These are phyloP conservation scores for Suillus cothurnatus DNA, from an alignment of 768 basidiomycete genomes.

Conservation along the genomic window DNA sequence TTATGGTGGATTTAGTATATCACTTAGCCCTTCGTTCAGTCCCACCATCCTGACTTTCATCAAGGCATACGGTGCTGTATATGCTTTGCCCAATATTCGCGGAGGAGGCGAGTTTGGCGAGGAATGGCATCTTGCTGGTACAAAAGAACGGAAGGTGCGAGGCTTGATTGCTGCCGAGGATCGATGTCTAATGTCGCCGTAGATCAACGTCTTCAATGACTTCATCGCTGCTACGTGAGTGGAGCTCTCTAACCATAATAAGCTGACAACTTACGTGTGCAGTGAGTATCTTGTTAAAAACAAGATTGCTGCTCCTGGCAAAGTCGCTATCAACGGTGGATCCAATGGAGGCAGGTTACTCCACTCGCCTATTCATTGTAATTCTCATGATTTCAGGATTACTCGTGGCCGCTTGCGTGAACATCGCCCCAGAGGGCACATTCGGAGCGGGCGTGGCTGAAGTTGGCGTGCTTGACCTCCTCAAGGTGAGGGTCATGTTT, in stretches of 20 bases:
- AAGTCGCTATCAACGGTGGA: slow-evolving; percentile 76
- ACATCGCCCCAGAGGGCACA: slow-evolving; percentile 73
- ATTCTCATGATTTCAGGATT: slow-evolving; percentile 47
- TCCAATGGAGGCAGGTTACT: slow-evolving; percentile 72
- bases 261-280: slow-evolving; percentile 1
- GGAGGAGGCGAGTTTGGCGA: slow-evolving; percentile 83
- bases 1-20: slow-evolving; percentile 81
- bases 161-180: not conserved
- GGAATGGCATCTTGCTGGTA: slow-evolving; percentile 80
- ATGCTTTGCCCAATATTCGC: slow-evolving; percentile 61
- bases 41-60: slow-evolving; percentile 72
- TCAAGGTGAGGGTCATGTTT: slow-evolving; percentile 53
- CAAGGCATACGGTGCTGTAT: slow-evolving; percentile 66
- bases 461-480: slow-evolving; percentile 79
- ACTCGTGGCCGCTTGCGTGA: slow-evolving; percentile 82
- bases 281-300: slow-evolving; percentile 76
- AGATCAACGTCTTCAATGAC: slow-evolving; percentile 80
- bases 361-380: not conserved
- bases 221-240: slow-evolving; percentile 80
- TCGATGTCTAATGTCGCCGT: slow-evolving; percentile 9
- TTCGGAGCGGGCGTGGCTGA: slow-evolving; percentile 82
- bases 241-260: slow-evolving; percentile 4
- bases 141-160: slow-evolving; percentile 65
- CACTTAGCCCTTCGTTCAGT: slow-evolving; percentile 74
- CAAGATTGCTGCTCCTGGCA: slow-evolving; percentile 66